Evolutionary conservation across 1,284 basidiomycete genomes (phyloP).

Genomic region (Coniferiporia sulphurascens): DNA sequence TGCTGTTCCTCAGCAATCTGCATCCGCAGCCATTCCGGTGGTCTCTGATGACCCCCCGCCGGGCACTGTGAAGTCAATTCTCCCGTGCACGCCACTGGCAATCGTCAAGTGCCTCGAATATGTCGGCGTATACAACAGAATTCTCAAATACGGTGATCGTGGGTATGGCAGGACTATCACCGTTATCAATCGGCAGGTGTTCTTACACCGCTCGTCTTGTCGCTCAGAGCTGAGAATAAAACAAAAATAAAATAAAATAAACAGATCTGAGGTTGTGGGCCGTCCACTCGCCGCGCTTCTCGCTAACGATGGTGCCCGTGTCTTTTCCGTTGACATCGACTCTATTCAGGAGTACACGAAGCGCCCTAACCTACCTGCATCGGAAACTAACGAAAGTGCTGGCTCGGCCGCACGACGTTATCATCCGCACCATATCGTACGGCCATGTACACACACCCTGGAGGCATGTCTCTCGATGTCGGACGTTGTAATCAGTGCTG

Average conservation of each 20-base stretch:
- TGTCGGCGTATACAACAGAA: conserved; percentile 87
- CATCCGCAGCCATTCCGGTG: conserved; percentile 28
- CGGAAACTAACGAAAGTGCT: conserved; percentile 29
- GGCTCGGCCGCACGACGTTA: conserved; percentile 43
- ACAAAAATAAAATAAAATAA: background rate
- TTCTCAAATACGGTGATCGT: conserved; percentile 91
- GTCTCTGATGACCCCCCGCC: conserved; percentile 64
- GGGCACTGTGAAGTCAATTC: conserved; percentile 87
- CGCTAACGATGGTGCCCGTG: conserved; percentile 93
- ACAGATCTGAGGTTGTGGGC: conserved; percentile 93
- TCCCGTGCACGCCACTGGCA: conserved; percentile 95
- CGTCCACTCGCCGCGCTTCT: conserved; percentile 90
- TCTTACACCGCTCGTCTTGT: background rate
- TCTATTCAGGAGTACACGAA: conserved; percentile 93
- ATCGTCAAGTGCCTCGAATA: conserved; percentile 94
- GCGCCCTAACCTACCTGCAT: conserved; percentile 50
- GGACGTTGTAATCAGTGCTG: conserved; percentile 90
- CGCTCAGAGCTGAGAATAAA: background rate
- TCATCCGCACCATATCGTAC: conserved; percentile 82
- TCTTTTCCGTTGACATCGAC: conserved; percentile 93
- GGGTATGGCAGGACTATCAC: conserved; percentile 92
- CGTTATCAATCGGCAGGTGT: conserved; percentile 81
- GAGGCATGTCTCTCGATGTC: conserved; percentile 75
- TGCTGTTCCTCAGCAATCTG: conserved; percentile 30
- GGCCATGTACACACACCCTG: conserved; percentile 60